Base-by-base conservation (phyloP, 805 yeast genomes). In the Myxozyma geophila region DNA sequence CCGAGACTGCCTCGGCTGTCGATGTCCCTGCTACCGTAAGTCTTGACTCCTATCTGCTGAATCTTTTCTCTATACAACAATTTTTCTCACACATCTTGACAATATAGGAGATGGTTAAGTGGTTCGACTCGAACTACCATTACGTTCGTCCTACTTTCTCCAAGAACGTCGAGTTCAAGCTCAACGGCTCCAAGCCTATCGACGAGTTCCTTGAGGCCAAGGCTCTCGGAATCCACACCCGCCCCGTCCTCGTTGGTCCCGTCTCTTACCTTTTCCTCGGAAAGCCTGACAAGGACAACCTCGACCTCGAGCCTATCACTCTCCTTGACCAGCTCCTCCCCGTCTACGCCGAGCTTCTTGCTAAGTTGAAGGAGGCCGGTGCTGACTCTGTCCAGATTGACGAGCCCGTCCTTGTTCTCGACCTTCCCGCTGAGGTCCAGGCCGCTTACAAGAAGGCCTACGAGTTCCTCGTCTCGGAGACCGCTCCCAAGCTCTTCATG, bases 51-150 rank as follows among this genome's bases (percentile, higher is more conserved):
- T 48, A 4, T 37, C 7, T 37, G 23, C 36, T 23, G 10, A 44
- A 36, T 36, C 46, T 17, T 33, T 33, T 19, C 40, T 57, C 35
- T 15, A 2, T 13, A 1, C 10, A 1, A 5, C 6, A n/a, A 43
- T n/a, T 12, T 40, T 28, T 13, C 60, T 59, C 9, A 54, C 60
- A 28, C 28, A 15, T 35, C 28, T 28, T 2, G 28, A 5, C 28
- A 28, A 28, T 59, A 19, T 46, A 63, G 62, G 96, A 95, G 86
- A 95, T 95, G 99, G 99, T 95, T 74, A 95, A 95, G 85, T 95
- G 99, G 99, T 95, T 95, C 75, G 99, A 95, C 82, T 90, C 98
- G 71, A 95, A 95, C 91, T 95, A 95, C 90, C 99, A 95, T 82
- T 95, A 95, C 80, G 98, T 95, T 76, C 90, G 99, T 85, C 99